Evolutionary conservation across 495 filamentous ascomycete species (phyloP).

Genomic region (Talaromyces stipitatus): DNA sequence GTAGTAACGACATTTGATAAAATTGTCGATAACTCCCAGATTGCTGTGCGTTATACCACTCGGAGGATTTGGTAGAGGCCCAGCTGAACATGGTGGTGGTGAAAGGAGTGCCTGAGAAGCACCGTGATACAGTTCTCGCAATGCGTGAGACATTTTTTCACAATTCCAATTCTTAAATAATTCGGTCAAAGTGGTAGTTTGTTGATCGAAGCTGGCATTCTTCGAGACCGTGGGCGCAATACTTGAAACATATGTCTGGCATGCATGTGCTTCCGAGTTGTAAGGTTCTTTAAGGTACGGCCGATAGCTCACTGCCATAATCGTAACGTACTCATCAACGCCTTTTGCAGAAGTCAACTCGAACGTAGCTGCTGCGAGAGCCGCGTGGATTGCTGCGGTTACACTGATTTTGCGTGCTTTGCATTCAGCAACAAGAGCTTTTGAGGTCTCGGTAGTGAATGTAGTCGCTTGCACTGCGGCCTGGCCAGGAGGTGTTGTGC

Average conservation of each 20-base stretch:
- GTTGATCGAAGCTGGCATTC: slow-evolving; percentile 4
- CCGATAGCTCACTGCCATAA: slow-evolving; percentile 13
- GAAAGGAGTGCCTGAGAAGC: slow-evolving; percentile 9
- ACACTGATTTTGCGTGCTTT: slow-evolving; percentile 12
- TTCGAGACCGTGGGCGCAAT: slow-evolving; percentile 8
- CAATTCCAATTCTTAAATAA: slow-evolving; percentile 9
- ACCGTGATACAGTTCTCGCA: slow-evolving; percentile 6
- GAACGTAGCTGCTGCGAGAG: slow-evolving; percentile 10
- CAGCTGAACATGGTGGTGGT: neutral
- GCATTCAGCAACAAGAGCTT: slow-evolving; percentile 10
- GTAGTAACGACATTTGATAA: slow-evolving; percentile 6
- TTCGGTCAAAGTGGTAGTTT: slow-evolving; percentile 3
- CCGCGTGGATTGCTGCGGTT: slow-evolving; percentile 11
- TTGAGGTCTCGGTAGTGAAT: slow-evolving; percentile 7
- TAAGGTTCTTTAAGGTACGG: slow-evolving; percentile 8
- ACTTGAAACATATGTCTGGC: slow-evolving; percentile 10
- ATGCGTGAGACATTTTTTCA: slow-evolving; percentile 3
- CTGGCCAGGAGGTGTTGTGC: slow-evolving; percentile 7
- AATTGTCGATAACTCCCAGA: slow-evolving; percentile 14
- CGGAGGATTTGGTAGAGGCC: slow-evolving; percentile 10
- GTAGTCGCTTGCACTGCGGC: neutral
- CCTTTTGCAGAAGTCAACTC: slow-evolving; percentile 5
- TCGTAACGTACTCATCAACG: slow-evolving; percentile 8
- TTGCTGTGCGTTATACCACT: slow-evolving; percentile 14
- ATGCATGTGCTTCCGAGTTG: slow-evolving; percentile 9